These are phyloP conservation scores for Datura wrightii DNA, from an alignment of 257 asterid species.

Conservation along the genomic window DNA sequence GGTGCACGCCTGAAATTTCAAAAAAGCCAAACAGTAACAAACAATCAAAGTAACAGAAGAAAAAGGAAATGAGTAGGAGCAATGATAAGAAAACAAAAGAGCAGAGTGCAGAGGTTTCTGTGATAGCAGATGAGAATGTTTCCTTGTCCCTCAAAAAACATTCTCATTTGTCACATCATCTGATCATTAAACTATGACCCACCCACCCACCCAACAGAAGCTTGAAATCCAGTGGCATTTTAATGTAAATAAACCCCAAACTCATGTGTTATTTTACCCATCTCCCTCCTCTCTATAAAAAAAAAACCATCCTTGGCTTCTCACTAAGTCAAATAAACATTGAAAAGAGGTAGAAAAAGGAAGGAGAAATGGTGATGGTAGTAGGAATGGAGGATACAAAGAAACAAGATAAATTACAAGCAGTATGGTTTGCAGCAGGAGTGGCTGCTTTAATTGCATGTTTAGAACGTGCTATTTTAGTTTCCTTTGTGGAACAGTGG, in stretches of 20 bases:
- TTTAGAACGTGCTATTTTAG: conserved; percentile 63
- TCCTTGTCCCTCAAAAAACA: conserved; percentile 62
- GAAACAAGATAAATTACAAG: conserved; percentile 58
- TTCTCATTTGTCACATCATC: conserved; percentile 45
- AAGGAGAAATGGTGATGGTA: not conserved
- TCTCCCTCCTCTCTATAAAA: not conserved
- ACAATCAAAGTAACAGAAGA: conserved; percentile 19
- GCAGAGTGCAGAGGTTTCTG: conserved; percentile 34
- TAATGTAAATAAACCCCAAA: conserved; percentile 33
- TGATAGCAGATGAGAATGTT: conserved; percentile 59
- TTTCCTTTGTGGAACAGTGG: conserved; percentile 77
- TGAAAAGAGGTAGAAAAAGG: too few relatives aligned
- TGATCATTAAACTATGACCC: conserved; percentile 47
- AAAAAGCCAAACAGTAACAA: conserved; percentile 35
- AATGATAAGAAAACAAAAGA: conserved; percentile 51
- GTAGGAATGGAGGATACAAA: conserved; percentile 45
- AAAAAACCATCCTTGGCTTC: not conserved
- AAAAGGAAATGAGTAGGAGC: conserved; percentile 34
- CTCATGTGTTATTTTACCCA: not conserved
- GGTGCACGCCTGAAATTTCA: conserved; percentile 36
- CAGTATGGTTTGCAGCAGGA: conserved; percentile 91
- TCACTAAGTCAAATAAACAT: not conserved
- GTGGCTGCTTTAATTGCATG: conserved; percentile 85
- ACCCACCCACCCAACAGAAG: not conserved
- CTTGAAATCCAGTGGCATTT: conserved; percentile 32